Percentiles rank a stretch among this genome's conserved stretches.
Conservation (phyloP, 129 eudicot species). For the Lactuca sativa region DNA sequence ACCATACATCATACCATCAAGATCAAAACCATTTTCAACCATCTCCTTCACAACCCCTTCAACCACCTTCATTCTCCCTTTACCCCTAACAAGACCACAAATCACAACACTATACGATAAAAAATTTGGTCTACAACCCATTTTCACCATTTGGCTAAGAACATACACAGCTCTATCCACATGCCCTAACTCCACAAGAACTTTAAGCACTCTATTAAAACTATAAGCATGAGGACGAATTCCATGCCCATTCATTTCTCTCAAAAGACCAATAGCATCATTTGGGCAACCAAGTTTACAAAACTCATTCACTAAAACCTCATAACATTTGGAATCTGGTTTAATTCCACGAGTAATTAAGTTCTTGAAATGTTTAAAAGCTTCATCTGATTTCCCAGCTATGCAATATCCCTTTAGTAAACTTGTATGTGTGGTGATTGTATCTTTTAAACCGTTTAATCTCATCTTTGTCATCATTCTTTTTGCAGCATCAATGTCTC, state of each 20-base stretch:
- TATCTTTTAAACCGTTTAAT: conserved; percentile 50
- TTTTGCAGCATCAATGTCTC: conserved; percentile 52
- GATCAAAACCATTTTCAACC: conserved; percentile 40
- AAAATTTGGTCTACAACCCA: conserved; percentile 55
- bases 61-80: conserved; percentile 47
- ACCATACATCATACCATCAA: conserved; percentile 51
- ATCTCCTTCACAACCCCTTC: conserved; percentile 52
- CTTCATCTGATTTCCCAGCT: conserved; percentile 50
- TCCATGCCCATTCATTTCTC: conserved; percentile 43
- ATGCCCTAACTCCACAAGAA: conserved; percentile 36
- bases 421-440: conserved; percentile 51
- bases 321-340: conserved; percentile 44
- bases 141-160: conserved; percentile 42
- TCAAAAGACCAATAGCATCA: conserved; percentile 44
- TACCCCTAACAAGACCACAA: conserved; percentile 38
- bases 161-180: conserved; percentile 40
- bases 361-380: conserved; percentile 46
- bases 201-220: conserved; percentile 49
- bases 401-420: conserved; percentile 58
- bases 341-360: conserved; percentile 41
- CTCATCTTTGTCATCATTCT: conserved; percentile 58
- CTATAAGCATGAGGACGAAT: conserved; percentile 38
- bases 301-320: conserved; percentile 47
- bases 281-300: conserved; percentile 47
- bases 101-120: conserved; percentile 51